A percentile compares a stretch with the other conserved stretches of the same genome.
phyloP scores from a whole-genome alignment of 352 stramenopile genomes.

The Pythium aquatile region DNA sequence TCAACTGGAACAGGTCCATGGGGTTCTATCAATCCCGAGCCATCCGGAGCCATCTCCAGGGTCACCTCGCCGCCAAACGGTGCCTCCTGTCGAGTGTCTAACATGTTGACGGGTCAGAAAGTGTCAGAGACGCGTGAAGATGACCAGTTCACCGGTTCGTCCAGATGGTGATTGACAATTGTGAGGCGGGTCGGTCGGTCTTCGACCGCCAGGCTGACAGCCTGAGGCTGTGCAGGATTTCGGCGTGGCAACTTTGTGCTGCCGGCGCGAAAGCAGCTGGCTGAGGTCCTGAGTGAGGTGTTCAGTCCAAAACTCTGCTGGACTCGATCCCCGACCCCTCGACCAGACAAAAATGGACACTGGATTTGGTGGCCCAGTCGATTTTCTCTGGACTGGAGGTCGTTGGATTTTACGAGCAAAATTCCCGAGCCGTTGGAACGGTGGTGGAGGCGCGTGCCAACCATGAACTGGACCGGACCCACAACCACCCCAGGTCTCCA shows the following conservation, averaged over 20 bases:
- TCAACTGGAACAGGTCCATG: too few relatives aligned
- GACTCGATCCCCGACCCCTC: background rate
- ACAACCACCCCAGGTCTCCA: too few relatives aligned
- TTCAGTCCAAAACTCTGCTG: background rate
- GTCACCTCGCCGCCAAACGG: background rate
- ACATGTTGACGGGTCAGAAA: background rate
- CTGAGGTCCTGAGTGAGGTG: background rate
- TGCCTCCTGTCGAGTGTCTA: too few relatives aligned
- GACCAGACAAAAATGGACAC: background rate
- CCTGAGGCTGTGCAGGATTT: background rate
- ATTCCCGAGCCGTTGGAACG: background rate
- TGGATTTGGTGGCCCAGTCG: background rate
- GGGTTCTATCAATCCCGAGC: too few relatives aligned
- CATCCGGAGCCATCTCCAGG: background rate
- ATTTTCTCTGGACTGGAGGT: background rate
- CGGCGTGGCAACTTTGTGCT: background rate
- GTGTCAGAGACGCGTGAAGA: conserved; percentile 2
- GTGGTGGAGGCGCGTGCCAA: background rate
- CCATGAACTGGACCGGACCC: background rate
- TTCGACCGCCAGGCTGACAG: too few relatives aligned
- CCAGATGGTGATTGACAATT: background rate
- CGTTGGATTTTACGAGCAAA: background rate
- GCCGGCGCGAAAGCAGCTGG: background rate
- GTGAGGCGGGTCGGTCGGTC: background rate
- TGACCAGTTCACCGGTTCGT: background rate